Base-by-base conservation (phyloP, 495 filamentous ascomycete species). In the Penicillium subrubescens region DNA sequence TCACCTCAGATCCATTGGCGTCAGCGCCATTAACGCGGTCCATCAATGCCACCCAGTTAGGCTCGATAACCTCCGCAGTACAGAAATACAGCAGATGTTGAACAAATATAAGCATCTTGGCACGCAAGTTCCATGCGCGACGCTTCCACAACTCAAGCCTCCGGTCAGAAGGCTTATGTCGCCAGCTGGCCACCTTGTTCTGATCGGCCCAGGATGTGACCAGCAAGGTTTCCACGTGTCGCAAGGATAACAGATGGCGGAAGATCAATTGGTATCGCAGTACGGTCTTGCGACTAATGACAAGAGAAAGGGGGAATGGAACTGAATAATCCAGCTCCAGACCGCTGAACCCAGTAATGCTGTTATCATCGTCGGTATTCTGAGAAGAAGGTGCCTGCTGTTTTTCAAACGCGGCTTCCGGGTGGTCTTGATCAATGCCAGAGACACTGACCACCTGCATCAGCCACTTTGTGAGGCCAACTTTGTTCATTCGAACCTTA, bases 81-180 rank as follows among this genome's bases (percentile, higher is more conserved):
- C 94, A 97, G 68, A 96, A 99, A 73, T 97, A 99, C 27, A 97
- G 82, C 31, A 97, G 79, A 71, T 99, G 95, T 75, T 99, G 96
- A 23, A 98, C 90, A 71, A 98, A 99, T 14, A 97, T 90, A 14
- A 99, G 81, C 95, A 99, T 99, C 53, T 96, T 86, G 10, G 93
- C 91, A 25, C 95, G 85, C 46, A 99, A 76, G 3, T 91, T 97
- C 92, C 93, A 98, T 3, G 92, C 92, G 34, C 92, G 85, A 39
- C 94, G 84, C 74, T 99, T 99, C 92, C 93, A 97, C 68, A 90
- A 83, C 79, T 98, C 95, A 34, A 97, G 81, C 53, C 86, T 83
- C 39, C 85, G 84, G 59, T 90, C 86, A 0, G 88, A 87, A 27
- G 89, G 90, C 65, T 88, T 88, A 73, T 96, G 90, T 35, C 88